Evolutionary conservation across 805 yeast genomes (phyloP).

Genomic region (Candida railenensis): DNA sequence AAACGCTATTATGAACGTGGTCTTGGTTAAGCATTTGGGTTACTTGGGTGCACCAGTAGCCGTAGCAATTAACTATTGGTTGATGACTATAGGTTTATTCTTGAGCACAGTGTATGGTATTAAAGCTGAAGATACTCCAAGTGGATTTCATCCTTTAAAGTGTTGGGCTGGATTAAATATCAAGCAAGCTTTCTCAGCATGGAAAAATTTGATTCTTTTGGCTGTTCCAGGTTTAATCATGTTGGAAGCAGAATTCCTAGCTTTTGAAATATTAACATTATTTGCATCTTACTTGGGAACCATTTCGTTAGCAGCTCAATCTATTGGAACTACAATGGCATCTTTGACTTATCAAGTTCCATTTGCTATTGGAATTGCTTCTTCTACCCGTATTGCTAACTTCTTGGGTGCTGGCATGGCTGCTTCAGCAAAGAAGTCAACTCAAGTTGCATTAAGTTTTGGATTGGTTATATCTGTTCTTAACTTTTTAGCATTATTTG

Average conservation of each 20-base stretch:
- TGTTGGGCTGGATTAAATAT: conserved; percentile 49
- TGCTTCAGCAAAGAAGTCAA: conserved; percentile 32
- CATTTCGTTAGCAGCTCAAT: conserved; percentile 51
- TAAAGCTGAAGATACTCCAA: conserved; percentile 39
- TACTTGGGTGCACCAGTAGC: conserved; percentile 62
- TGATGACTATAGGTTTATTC: conserved; percentile 49
- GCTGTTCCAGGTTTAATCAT: conserved; percentile 57
- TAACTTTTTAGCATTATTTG: conserved; percentile 29
- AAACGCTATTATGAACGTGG: conserved; percentile 46
- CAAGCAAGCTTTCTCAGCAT: conserved; percentile 39
- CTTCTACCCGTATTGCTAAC: conserved; percentile 58
- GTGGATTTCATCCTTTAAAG: conserved; percentile 47
- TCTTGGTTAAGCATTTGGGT: conserved; percentile 47
- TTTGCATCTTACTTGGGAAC: conserved; percentile 57
- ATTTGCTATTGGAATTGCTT: conserved; percentile 57
- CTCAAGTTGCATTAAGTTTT: conserved; percentile 35
- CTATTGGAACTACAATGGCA: conserved; percentile 47
- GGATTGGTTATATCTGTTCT: conserved; percentile 34
- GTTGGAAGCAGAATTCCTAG: conserved; percentile 61
- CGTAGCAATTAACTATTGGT: conserved; percentile 55
- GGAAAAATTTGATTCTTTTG: conserved; percentile 43
- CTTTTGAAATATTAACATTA: conserved; percentile 56
- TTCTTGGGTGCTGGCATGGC: conserved; percentile 49
- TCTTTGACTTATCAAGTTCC: conserved; percentile 55
- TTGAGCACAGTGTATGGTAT: conserved; percentile 36